phyloP scores from a whole-genome alignment of 2,329 filamentous ascomycete species.

The Diaporthe sp. region DNA sequence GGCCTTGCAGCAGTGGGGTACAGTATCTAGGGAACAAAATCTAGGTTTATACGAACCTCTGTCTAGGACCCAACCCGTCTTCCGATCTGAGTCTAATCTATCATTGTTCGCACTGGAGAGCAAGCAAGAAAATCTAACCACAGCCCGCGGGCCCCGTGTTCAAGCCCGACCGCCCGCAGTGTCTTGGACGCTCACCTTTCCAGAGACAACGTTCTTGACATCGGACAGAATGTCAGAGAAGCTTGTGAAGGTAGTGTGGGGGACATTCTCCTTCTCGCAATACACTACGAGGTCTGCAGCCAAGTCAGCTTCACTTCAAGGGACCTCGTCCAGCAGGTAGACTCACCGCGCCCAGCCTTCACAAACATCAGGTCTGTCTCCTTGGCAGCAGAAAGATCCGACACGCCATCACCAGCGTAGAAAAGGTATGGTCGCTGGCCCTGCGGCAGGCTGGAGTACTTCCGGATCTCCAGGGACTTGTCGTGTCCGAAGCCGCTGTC shows the following conservation, averaged over 20 bases:
- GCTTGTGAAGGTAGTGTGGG: slow-evolving; percentile 88
- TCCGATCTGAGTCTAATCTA: neutral
- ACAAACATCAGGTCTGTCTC: slow-evolving; percentile 96
- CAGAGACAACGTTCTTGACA: slow-evolving; percentile 80
- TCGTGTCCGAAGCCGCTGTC: slow-evolving; percentile 95
- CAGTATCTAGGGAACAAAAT: neutral
- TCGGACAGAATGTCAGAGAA: slow-evolving; percentile 83
- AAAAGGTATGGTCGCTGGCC: slow-evolving; percentile 82
- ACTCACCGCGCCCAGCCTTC: slow-evolving; percentile 84
- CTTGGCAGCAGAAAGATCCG: slow-evolving; percentile 88
- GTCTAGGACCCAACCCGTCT: neutral
- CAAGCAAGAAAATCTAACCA: neutral
- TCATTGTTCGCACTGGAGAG: neutral
- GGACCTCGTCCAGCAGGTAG: slow-evolving; percentile 16
- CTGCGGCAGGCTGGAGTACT: slow-evolving; percentile 80
- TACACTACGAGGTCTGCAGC: slow-evolving; percentile 82
- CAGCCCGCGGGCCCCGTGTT: neutral
- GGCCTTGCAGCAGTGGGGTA: neutral
- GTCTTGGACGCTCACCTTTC: slow-evolving; percentile 75
- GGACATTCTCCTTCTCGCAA: slow-evolving; percentile 85
- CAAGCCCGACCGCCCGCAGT: slow-evolving; percentile 64
- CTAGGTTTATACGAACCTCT: neutral
- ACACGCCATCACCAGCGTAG: slow-evolving; percentile 95
- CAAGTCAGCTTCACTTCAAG: neutral
- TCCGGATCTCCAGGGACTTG: slow-evolving; percentile 91